Base-by-base conservation (phyloP, 2,329 filamentous ascomycete genomes). In the Bipolaris sorokiniana region DNA sequence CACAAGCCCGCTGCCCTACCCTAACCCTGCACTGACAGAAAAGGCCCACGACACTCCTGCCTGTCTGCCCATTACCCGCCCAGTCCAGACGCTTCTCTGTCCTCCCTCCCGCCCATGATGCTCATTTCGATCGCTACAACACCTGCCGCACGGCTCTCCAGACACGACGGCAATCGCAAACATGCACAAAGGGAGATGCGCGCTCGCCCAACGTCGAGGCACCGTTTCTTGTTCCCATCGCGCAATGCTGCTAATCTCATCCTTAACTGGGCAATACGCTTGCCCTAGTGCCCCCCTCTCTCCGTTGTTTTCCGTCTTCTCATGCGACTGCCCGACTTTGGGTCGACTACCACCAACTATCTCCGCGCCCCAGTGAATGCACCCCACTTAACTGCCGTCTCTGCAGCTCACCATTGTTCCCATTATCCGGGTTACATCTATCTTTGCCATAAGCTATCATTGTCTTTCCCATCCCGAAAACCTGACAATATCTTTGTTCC, bases 71-170 rank as follows among this genome's bases (percentile, higher is more conserved):
- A 26, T 26, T 7, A 26, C 26, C 26, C 26, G 26, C 26, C 26
- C 26, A 51, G 56, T 56, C 56, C 51, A 58, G 51, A 58, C 38
- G 40, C 34, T 33, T 55, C 51, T 41, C 26, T 41, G 33, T 20
- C 38, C 10, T 16, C 26, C 3, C 34, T 11, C 18, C 7, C 33
- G 26, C 26, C 37, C 37, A 18, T 40, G 28, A 36, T 44, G 15
- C 37, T 54, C 55, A 53, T 61, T 55, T 58, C 45, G 26, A 55
- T 58, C 28, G 23, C 54, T 45, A 28, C 44, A 26, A 45, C 41
- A 11, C 15, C 37, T 18, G 16, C 46, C 20, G 58, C 58, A 58
- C 58, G 42, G 51, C 44, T 52, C 55, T 42, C 2, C 16, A 33
- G 18, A 15, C 34, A 42, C 45, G 50, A 52, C 55, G 51, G 55